phyloP scores from a whole-genome alignment of 2,329 filamentous ascomycete species.

The Davidsoniella virescens region DNA sequence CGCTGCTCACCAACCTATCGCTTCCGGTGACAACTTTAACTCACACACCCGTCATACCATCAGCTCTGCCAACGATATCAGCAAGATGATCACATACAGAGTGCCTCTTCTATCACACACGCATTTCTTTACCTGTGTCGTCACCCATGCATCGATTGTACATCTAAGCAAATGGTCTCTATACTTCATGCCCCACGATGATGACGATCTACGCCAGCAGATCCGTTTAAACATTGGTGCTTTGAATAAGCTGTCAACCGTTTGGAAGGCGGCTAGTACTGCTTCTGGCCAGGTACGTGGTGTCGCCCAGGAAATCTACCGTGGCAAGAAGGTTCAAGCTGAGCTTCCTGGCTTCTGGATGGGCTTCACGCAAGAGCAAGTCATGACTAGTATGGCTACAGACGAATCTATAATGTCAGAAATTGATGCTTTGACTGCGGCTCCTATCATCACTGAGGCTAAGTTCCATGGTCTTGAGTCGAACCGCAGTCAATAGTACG shows the following conservation, averaged over 20 bases:
- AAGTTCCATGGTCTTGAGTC: neutral
- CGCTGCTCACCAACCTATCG: slow-evolving; percentile 39
- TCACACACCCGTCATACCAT: slow-evolving; percentile 68
- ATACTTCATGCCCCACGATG: slow-evolving; percentile 41
- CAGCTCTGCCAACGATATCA: slow-evolving; percentile 61
- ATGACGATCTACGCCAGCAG: slow-evolving; percentile 53
- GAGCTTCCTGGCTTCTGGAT: slow-evolving; percentile 37
- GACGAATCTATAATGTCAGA: slow-evolving; percentile 44
- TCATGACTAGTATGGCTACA: slow-evolving; percentile 36
- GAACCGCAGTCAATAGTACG: neutral
- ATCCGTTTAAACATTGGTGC: slow-evolving; percentile 67
- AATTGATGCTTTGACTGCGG: slow-evolving; percentile 26
- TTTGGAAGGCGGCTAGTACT: slow-evolving; percentile 56
- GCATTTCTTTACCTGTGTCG: slow-evolving; percentile 68
- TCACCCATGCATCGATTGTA: slow-evolving; percentile 65
- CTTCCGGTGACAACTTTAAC: slow-evolving; percentile 37
- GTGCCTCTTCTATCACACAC: slow-evolving; percentile 57
- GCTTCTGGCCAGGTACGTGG: slow-evolving; percentile 59
- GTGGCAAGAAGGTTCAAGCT: slow-evolving; percentile 39
- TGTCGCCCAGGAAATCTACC: slow-evolving; percentile 63
- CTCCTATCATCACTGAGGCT: slow-evolving; percentile 5
- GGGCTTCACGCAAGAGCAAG: slow-evolving; percentile 36
- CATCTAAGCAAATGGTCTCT: slow-evolving; percentile 66
- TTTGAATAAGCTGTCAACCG: slow-evolving; percentile 48
- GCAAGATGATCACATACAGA: slow-evolving; percentile 57